Conservation (phyloP, 2,329 filamentous ascomycete genomes). For the Cordyceps cateniannulata region DNA sequence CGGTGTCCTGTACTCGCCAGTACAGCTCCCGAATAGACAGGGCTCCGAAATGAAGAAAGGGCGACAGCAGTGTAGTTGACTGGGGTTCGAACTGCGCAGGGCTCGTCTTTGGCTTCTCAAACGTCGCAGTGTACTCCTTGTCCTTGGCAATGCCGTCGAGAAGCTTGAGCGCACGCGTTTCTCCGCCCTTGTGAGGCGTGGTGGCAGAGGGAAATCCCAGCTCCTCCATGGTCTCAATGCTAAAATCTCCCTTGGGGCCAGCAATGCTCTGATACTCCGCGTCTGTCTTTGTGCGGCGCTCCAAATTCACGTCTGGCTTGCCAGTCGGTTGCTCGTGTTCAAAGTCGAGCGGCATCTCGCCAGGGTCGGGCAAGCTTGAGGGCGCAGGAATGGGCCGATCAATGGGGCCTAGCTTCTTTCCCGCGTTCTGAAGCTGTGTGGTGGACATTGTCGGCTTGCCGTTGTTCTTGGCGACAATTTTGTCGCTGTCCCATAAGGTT, state of each 20-base stretch:
- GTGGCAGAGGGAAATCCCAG: constrained; percentile 60
- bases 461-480: constrained; percentile 57
- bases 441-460: constrained; percentile 72
- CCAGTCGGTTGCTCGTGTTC: constrained; percentile 46
- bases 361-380: constrained; percentile 54
- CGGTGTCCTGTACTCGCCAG: constrained; percentile 60
- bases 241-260: constrained; percentile 63
- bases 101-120: constrained; percentile 69
- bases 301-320: constrained; percentile 54
- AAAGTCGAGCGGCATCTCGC: constrained; percentile 53
- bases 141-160: constrained; percentile 55
- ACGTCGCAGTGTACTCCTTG: constrained; percentile 62
- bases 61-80: constrained; percentile 66
- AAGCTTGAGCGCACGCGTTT: constrained; percentile 53
- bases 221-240: constrained; percentile 64
- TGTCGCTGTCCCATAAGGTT: constrained; percentile 69
- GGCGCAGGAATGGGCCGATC: constrained; percentile 56
- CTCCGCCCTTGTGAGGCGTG: constrained; percentile 64
- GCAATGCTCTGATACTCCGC: constrained; percentile 54
- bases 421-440: constrained; percentile 57
- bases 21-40: constrained; percentile 67
- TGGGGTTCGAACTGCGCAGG: constrained; percentile 68
- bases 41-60: constrained; percentile 68
- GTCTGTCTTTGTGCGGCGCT: constrained; percentile 46
- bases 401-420: constrained; percentile 55